Evolutionary conservation across 2,329 filamentous ascomycete species (phyloP), one percentile per base, ranked within the genome.

Genomic region (Rhynchosporium secalis): DNA sequence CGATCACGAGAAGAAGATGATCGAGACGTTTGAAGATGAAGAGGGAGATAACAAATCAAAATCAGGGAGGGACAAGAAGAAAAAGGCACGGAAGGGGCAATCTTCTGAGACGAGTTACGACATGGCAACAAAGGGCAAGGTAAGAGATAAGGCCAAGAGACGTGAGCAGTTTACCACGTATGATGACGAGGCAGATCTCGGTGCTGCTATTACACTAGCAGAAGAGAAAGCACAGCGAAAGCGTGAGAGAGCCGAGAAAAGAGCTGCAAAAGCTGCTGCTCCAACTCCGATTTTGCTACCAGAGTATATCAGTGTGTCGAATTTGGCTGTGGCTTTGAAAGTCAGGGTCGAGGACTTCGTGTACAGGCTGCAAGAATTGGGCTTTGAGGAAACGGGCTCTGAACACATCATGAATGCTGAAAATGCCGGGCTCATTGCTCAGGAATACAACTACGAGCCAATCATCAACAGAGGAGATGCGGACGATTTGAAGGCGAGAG

Each of bases 391-490:
- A 56, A 85, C 94, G 15, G 86, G 86, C 13, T 83, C 87, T 57
- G 92, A 94, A 70, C 92, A 94, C 72, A 86, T 99, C 65, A 84
- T 99, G 74, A 94, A 94, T 65, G 87, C 92, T 10, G 94, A 98
- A 74, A 95, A 91, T 52, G 94, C 94, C 2, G 91, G 90, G 7
- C 81, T 99, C 59, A 89, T 99, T 69, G 92, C 92, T 3, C 87
- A 91, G 76, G 94, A 99, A 74, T 98, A 94, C 74, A 93, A 94
- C 56, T 96, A 90, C 68, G 92, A 98, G 64, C 91, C 94, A 0
- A 87, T 89, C 2, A 84, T 95, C 29, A 88, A 92, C 61, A 81
- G 74, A 71, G 87, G 80, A 20, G 86, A 88, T 52, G 75, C 78
- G 1, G 80, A 86, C 49, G 94, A 99, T 74, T 77, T 99, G 45